Percentiles rank a stretch among this genome's conserved stretches.
Evolutionary conservation across 1,284 basidiomycete genomes (phyloP).

Genomic region (Coriolopsis trogii): DNA sequence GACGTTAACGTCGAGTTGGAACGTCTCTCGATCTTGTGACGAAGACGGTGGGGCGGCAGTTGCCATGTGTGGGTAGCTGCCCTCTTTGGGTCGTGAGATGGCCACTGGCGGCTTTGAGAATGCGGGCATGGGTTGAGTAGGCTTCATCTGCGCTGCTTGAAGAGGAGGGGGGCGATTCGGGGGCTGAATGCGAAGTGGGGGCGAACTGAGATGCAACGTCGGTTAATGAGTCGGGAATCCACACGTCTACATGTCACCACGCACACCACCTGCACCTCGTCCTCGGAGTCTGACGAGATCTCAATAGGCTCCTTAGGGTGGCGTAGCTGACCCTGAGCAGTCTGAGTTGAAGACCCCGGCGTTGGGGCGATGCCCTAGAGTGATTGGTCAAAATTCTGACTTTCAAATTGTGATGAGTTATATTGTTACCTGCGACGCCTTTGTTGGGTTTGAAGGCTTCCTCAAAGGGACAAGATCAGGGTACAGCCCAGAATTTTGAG

Average conservation of each 20-base stretch:
- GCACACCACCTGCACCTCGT: slow-evolving; percentile 22
- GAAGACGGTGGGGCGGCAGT: background rate
- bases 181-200: slow-evolving; percentile 21
- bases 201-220: background rate
- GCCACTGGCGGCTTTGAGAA: slow-evolving; percentile 17
- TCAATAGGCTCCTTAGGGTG: slow-evolving; percentile 16
- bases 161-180: slow-evolving; percentile 7
- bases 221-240: background rate
- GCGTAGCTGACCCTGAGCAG: background rate
- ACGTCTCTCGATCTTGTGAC: slow-evolving; percentile 25
- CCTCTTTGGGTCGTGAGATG: slow-evolving; percentile 7
- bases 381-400: background rate
- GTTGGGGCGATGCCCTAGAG: slow-evolving; percentile 16
- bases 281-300: slow-evolving; percentile 31
- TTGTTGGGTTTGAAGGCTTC: background rate
- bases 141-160: background rate
- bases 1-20: slow-evolving; percentile 37
- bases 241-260: background rate
- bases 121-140: slow-evolving; percentile 1
- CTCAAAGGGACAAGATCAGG: slow-evolving; percentile 20
- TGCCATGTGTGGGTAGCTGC: slow-evolving; percentile 7
- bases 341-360: slow-evolving; percentile 4
- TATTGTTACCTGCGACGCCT: too few relatives aligned
- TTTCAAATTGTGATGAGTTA: too few relatives aligned
- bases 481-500: slow-evolving; percentile 23